A percentile compares a stretch with the other conserved stretches of the same genome.
Evolutionary conservation across 1,284 basidiomycete species (phyloP).

Genomic region (Trametes pubescens): DNA sequence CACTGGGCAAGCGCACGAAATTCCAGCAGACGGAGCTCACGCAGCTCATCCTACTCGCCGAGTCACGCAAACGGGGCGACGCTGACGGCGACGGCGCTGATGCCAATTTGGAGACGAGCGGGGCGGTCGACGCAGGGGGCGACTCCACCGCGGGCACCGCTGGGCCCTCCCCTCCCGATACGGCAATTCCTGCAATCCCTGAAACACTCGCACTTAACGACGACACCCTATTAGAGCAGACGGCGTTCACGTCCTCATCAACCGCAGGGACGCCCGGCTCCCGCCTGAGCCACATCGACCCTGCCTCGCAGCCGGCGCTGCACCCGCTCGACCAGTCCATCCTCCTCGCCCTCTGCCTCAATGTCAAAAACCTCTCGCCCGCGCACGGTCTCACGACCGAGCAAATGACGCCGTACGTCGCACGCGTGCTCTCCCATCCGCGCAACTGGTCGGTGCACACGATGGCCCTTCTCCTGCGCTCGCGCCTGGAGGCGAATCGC

Average conservation of each 20-base stretch:
- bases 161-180: conserved; percentile 17
- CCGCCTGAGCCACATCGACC: conserved; percentile 75
- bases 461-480: conserved; percentile 90
- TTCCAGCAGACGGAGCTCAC: conserved; percentile 89
- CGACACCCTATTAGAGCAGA: conserved; percentile 95
- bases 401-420: conserved; percentile 91
- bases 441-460: conserved; percentile 95
- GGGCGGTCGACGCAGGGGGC: conserved; percentile 24
- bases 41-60: conserved; percentile 94
- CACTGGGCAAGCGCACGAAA: conserved; percentile 93
- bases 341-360: conserved; percentile 88
- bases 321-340: conserved; percentile 93
- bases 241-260: conserved; percentile 81
- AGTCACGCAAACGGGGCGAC: conserved; percentile 70
- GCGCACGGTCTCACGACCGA: conserved; percentile 86
- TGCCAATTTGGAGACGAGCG: conserved; percentile 4
- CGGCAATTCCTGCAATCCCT: conserved; percentile 74
- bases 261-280: conserved; percentile 47
- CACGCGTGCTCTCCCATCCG: conserved; percentile 87
- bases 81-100: conserved; percentile 16
- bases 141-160: conserved; percentile 36
- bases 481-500: conserved; percentile 85
- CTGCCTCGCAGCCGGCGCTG: conserved; percentile 84
- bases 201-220: conserved; percentile 90
- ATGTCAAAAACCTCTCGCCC: conserved; percentile 89